These are phyloP conservation scores for Suillus luteus DNA, from an alignment of 768 basidiomycete genomes.

Conservation along the genomic window DNA sequence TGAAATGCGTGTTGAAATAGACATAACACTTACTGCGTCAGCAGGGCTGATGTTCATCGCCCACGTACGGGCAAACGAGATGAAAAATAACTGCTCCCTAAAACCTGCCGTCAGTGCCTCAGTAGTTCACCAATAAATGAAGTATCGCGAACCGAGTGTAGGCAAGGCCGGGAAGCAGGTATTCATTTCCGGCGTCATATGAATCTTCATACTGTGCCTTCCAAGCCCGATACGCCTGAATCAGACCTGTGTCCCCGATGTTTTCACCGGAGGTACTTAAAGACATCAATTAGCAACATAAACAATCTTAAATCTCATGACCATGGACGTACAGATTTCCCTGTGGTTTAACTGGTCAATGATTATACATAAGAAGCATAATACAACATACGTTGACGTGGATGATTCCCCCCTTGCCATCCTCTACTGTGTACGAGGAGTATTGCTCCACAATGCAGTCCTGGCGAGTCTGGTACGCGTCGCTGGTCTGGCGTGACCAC, in stretches of 20 bases:
- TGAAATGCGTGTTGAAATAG: constrained; percentile 5
- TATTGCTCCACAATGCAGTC: constrained; percentile 92
- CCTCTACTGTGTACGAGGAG: constrained; percentile 84
- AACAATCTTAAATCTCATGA: not conserved
- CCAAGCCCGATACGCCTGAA: constrained; percentile 93
- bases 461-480: constrained; percentile 79
- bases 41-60: constrained; percentile 78
- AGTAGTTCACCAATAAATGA: not conserved
- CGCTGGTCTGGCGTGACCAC: constrained; percentile 90
- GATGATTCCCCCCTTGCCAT: constrained; percentile 81
- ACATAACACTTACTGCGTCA: constrained; percentile 56
- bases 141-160: constrained; percentile 58
- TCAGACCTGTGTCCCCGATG: constrained; percentile 82
- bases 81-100: constrained; percentile 94
- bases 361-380: constrained; percentile 4
- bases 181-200: constrained; percentile 59
- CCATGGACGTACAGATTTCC: constrained; percentile 64
- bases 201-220: constrained; percentile 70
- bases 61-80: constrained; percentile 89
- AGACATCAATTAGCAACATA: constrained; percentile 16
- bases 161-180: constrained; percentile 78
- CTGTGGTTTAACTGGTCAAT: constrained; percentile 35
- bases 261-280: constrained; percentile 87
- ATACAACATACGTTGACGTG: constrained; percentile 73
- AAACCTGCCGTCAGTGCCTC: not conserved